Base-by-base conservation (phyloP, 495 filamentous ascomycete genomes). In the Trypethelium eluteriae region DNA sequence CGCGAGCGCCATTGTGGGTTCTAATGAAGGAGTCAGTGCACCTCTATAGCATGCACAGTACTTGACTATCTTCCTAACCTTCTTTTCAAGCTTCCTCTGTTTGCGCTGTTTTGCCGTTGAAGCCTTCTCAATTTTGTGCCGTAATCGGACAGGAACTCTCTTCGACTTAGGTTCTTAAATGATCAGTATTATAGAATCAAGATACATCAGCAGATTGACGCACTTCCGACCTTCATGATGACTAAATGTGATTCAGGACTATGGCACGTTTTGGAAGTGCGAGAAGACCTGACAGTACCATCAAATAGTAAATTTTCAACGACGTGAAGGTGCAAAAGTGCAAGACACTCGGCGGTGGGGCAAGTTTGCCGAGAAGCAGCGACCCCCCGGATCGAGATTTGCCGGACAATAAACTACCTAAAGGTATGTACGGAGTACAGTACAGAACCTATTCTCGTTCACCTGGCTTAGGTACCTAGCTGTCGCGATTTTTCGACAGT, bases 71-170 rank as follows among this genome's bases (percentile, higher is more conserved):
- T 36, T 36, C 32, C 3, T 5, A 0, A 59, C 85, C 75, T 92
- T 89, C 80, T 96, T 98, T 35, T 89, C 92, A 59, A 84, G 79
- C 81, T 96, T 97, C 71, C 84, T 89, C 61, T 84, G 79, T 80
- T 98, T 98, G 71, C 88, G 84, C 77, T 95, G 89, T 80, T 98
- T 98, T 53, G 89, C 86, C 70, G 88, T 88, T 66, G 91, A 89
- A 34, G 91, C 89, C 79, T 98, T 98, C 74, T 96, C 86, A 78
- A 98, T 98, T 79, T 95, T 96, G 80, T 96, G 89, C 65, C 94
- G 85, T 67, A 98, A 80, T 38, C 94, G 90, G 70, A 92, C 89
- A 62, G 95, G 86, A 64, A 82, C 84, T 77, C 94, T 88, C 84
- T 98, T 98, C 53, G 95, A 98, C 79, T 88, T 89, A 70, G 92